These are phyloP conservation scores for Parascedosporium putredinis DNA, from an alignment of 2,329 filamentous ascomycete species.

Conservation along the genomic window DNA sequence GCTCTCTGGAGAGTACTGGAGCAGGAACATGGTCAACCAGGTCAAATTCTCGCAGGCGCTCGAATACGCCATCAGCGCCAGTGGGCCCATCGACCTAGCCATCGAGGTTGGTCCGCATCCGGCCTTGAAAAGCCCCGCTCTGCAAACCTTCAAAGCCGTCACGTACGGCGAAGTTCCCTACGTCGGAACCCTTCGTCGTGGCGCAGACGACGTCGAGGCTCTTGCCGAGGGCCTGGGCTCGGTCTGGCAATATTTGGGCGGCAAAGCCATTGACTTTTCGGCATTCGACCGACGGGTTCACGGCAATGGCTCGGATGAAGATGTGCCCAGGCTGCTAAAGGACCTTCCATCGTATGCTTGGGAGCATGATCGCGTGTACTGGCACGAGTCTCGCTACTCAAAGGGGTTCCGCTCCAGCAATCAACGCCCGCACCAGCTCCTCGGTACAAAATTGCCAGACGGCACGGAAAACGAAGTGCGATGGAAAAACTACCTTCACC, in stretches of 20 bases:
- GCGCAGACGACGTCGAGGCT: constrained; percentile 31
- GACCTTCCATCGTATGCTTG: constrained; percentile 43
- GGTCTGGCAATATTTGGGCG: constrained; percentile 9
- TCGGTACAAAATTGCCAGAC: constrained; percentile 32
- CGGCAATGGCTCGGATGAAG: not conserved
- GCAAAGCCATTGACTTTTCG: constrained; percentile 19
- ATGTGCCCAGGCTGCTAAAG: constrained; percentile 13
- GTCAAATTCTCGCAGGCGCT: constrained; percentile 34
- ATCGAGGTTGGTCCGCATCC: constrained; percentile 37
- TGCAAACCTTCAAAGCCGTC: constrained; percentile 36
- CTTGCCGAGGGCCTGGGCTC: constrained; percentile 12
- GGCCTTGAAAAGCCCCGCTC: constrained; percentile 37
- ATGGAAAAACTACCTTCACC: constrained; percentile 38
- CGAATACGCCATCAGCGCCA: not conserved
- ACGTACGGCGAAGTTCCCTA: constrained; percentile 16
- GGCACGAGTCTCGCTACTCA: constrained; percentile 40
- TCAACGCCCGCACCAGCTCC: constrained; percentile 21
- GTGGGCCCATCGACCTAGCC: not conserved
- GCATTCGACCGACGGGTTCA: constrained; percentile 10
- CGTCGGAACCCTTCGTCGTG: constrained; percentile 10
- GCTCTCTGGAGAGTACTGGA: constrained; percentile 28
- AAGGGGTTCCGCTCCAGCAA: constrained; percentile 4
- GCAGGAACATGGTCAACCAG: constrained; percentile 31
- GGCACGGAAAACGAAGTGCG: constrained; percentile 33
- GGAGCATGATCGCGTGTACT: constrained; percentile 41